A percentile compares a stretch with the other conserved stretches of the same genome.
Evolutionary conservation across 129 eudicot species (phyloP).

Genomic region (Artemisia annua): DNA sequence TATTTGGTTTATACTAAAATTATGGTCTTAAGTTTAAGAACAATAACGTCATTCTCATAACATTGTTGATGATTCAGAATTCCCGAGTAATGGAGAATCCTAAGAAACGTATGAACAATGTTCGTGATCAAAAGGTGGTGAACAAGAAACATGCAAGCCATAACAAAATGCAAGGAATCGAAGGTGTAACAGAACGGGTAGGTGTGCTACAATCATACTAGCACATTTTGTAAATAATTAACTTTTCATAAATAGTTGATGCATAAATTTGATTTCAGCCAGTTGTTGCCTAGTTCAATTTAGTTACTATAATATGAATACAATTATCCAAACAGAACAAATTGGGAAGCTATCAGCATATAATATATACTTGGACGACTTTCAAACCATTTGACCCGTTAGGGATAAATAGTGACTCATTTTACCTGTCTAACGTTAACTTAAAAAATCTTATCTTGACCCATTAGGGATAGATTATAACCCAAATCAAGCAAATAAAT

Average conservation of each 20-base stretch:
- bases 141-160: conserved; percentile 32
- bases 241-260: not conserved
- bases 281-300: too few species aligned
- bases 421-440: too few species aligned
- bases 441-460: too few species aligned
- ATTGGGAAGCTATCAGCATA: too few species aligned
- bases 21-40: conserved; percentile 6
- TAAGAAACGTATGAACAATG: conserved; percentile 32
- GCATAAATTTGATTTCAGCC: too few species aligned
- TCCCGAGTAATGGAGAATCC: conserved; percentile 23
- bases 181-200: conserved; percentile 35
- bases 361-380: too few species aligned
- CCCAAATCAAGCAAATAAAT: too few species aligned
- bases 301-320: too few species aligned
- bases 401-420: too few species aligned
- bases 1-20: conserved; percentile 2
- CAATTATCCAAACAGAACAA: too few species aligned
- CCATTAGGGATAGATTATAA: too few species aligned
- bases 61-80: conserved; percentile 8
- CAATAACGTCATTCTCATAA: not conserved
- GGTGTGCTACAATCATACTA: not conserved
- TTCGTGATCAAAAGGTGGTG: conserved; percentile 9
- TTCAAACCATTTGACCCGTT: too few species aligned
- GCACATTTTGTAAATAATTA: not conserved
- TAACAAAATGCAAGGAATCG: conserved; percentile 27